Evolutionary conservation across 257 asterid species (phyloP).

Genomic region (Solanum peruvianum): DNA sequence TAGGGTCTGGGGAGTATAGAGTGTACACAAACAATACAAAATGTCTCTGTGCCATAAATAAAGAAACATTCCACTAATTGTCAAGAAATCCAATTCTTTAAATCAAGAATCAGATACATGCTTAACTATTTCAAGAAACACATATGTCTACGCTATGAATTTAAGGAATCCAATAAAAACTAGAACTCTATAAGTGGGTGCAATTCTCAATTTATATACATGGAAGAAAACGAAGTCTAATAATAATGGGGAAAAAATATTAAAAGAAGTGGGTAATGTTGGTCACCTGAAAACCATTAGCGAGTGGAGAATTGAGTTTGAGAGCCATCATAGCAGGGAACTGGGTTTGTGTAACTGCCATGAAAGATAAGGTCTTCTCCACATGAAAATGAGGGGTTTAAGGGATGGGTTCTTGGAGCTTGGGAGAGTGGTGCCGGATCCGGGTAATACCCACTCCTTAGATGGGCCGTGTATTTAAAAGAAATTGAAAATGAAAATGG

Average conservation of each 20-base stretch:
- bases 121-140: neutral
- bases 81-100: neutral
- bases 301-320: slow-evolving; percentile 38
- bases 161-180: neutral
- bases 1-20: neutral
- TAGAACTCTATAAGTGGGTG: neutral
- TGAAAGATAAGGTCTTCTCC: neutral
- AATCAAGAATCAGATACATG: neutral
- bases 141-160: neutral
- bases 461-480: neutral
- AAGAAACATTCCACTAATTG: neutral
- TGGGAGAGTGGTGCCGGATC: neutral
- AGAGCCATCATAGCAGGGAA: slow-evolving; percentile 27
- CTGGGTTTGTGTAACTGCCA: neutral
- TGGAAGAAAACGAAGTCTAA: neutral
- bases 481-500: neutral
- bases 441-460: neutral
- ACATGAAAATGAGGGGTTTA: neutral
- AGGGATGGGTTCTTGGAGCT: neutral
- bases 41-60: neutral
- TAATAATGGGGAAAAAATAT: neutral
- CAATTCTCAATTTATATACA: neutral
- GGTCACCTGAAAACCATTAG: slow-evolving; percentile 31
- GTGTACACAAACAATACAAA: neutral
- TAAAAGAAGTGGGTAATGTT: neutral